Percentiles rank a stretch among this genome's conserved stretches.
phyloP scores from a whole-genome alignment of 1,139 yeast species.

The Candida buenavistaensis region DNA sequence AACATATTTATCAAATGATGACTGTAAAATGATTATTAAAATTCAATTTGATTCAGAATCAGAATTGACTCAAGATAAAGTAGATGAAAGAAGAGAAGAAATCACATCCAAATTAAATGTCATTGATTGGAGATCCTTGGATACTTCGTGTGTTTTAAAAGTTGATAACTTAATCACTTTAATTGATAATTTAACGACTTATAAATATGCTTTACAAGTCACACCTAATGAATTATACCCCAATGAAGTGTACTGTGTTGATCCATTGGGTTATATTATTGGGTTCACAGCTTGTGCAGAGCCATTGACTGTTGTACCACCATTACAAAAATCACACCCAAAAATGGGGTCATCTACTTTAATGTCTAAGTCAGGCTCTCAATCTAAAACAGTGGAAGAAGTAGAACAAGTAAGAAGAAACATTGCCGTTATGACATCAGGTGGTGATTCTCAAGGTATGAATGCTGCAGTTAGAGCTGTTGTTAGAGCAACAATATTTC shows the following conservation, averaged over 20 bases:
- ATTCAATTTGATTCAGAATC: slow-evolving; percentile 24
- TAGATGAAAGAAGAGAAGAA: slow-evolving; percentile 22
- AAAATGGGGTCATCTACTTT: slow-evolving; percentile 9
- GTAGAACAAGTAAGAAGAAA: slow-evolving; percentile 26
- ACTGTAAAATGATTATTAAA: slow-evolving; percentile 30
- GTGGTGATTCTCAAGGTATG: slow-evolving; percentile 90
- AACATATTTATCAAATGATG: slow-evolving; percentile 33
- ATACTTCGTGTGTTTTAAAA: slow-evolving; percentile 39
- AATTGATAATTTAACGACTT: slow-evolving; percentile 29
- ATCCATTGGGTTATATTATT: slow-evolving; percentile 65
- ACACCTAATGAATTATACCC: slow-evolving; percentile 69
- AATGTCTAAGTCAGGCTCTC: slow-evolving; percentile 17
- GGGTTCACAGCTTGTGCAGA: slow-evolving; percentile 66
- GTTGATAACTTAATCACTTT: slow-evolving; percentile 35
- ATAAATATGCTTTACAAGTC: slow-evolving; percentile 32
- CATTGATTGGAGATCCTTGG: slow-evolving; percentile 54
- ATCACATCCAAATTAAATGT: slow-evolving; percentile 27
- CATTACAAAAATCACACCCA: slow-evolving; percentile 20
- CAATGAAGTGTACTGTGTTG: slow-evolving; percentile 63
- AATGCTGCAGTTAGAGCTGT: slow-evolving; percentile 81
- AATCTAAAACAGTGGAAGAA: slow-evolving; percentile 14
- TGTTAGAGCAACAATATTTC: slow-evolving; percentile 69
- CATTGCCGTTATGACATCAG: slow-evolving; percentile 84
- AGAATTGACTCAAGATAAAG: slow-evolving; percentile 29
- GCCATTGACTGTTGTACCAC: slow-evolving; percentile 56